Base-by-base conservation (phyloP, 306 rosid species). In the Sindora glabra region DNA sequence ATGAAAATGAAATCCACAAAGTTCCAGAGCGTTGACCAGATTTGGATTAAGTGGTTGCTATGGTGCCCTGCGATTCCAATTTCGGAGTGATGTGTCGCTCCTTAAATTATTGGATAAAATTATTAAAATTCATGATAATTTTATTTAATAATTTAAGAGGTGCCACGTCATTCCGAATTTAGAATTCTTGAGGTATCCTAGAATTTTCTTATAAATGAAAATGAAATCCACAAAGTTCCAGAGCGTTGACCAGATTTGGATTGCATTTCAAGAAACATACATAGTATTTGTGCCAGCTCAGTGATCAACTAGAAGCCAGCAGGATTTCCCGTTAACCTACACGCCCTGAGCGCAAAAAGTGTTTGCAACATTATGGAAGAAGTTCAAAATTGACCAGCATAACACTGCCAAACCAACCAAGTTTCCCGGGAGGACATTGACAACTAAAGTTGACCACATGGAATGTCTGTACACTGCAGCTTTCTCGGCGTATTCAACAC, bases 261-360 rank as follows among this genome's bases (percentile, higher is more conserved):
- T 84, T 16, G 83, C 88, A 78, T 85, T 92, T 56, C 88, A 79
- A 55, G 96, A 88, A 76, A 83, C 83, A 81, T 74, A 74, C 98
- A 96, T 59, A 92, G 80, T 47, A 84, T 87, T 41, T 77, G 83
- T 8, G 98, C 95, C 70, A 92, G 70, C 73, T 92, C 95, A 0
- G 84, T 79, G 80, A 86, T 92, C 79, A 92, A 81, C 77, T 88
- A 88, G 86, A 92, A 92, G 62, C 98, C 98, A 10, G 92, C 98
- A 16, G 96, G 98, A 67, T 77, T 77, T 65, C 98, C 96, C 98
- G 88, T 88, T 78, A 92, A 80, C 98, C 98, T 88, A 88, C 96
- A 72, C 96, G 88, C 14, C 98, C 95, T 0, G 92, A 81, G 34
- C 95, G 96, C 83, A 92, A 57, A 69, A 86, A 82, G 83, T 70